Percentiles rank a stretch among this genome's conserved stretches.
Conservation (phyloP, 2,329 filamentous ascomycete genomes). For the Cytospora piceae region DNA sequence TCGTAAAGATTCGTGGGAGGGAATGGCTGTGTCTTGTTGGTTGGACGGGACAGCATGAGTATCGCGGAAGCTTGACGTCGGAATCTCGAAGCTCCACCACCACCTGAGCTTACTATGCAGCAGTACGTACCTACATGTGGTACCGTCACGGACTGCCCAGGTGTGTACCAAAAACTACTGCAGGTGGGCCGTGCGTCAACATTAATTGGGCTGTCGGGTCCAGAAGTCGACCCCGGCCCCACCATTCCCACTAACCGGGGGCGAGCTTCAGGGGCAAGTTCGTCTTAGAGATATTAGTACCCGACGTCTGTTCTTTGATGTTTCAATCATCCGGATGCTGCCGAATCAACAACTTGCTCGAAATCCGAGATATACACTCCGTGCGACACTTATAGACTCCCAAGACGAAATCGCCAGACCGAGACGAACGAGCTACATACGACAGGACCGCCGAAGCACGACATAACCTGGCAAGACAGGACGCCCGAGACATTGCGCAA, state of each 20-base stretch:
- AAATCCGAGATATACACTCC: background rate
- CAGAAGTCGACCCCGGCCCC: background rate
- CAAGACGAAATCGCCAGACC: conserved; percentile 3
- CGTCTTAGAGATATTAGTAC: conserved; percentile 14
- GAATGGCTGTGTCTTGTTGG: background rate
- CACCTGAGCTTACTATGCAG: background rate
- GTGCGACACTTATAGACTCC: background rate
- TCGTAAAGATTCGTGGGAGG: background rate
- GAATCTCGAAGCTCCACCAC: conserved; percentile 1
- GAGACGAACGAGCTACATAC: background rate
- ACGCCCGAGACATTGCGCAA: conserved; percentile 20
- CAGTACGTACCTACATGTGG: background rate
- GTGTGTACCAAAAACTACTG: background rate
- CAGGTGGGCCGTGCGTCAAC: conserved; percentile 20
- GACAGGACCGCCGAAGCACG: background rate
- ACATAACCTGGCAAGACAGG: conserved; percentile 5
- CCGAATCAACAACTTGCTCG: conserved; percentile 15
- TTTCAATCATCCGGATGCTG: conserved; percentile 10
- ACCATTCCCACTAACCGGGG: conserved; percentile 13
- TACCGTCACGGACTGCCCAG: background rate
- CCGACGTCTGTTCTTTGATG: background rate
- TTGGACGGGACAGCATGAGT: background rate
- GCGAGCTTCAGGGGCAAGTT: conserved; percentile 23
- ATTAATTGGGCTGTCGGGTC: background rate
- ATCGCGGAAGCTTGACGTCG: conserved; percentile 9